Conservation (phyloP, 176 grass and related monocot genomes). For the Avena atlantica region DNA sequence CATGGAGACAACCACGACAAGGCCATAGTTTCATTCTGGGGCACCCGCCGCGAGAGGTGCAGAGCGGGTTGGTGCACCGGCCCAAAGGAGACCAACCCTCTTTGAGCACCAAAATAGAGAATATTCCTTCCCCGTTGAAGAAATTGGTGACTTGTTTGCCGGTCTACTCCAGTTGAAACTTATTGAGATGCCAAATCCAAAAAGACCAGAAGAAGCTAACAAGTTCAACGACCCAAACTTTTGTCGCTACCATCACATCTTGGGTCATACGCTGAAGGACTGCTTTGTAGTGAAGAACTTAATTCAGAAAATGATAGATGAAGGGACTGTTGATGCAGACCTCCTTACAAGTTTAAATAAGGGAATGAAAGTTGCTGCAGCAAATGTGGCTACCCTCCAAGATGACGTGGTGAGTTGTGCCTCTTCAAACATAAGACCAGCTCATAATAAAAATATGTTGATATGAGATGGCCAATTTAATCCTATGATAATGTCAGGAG, state of each 20-base stretch:
- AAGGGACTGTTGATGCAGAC: not conserved
- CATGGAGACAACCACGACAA: accelerated
- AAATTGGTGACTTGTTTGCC: not conserved
- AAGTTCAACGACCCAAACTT: not conserved
- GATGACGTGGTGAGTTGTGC: not conserved
- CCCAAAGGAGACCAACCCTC: not conserved
- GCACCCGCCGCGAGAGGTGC: not conserved
- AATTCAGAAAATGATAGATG: too few species aligned
- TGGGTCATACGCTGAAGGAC: not conserved
- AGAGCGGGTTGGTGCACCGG: accelerated
- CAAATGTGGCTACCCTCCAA: not conserved
- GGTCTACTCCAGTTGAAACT: not conserved
- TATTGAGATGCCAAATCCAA: not conserved
- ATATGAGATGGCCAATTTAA: not conserved
- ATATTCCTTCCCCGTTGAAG: not conserved
- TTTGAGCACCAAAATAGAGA: not conserved
- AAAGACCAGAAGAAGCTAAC: not conserved
- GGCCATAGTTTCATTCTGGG: accelerated
- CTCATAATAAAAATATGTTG: not conserved
- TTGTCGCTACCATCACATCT: not conserved
- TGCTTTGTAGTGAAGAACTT: not conserved
- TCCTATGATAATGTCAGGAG: not conserved
- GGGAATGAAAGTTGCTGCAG: not conserved
- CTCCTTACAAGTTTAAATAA: constrained; percentile 3
- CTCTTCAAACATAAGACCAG: not conserved